Percentiles rank a stretch among this genome's conserved stretches.
These are phyloP conservation scores for Penicillium macrosclerotiorum DNA, from an alignment of 495 filamentous ascomycete species.

Conservation along the genomic window DNA sequence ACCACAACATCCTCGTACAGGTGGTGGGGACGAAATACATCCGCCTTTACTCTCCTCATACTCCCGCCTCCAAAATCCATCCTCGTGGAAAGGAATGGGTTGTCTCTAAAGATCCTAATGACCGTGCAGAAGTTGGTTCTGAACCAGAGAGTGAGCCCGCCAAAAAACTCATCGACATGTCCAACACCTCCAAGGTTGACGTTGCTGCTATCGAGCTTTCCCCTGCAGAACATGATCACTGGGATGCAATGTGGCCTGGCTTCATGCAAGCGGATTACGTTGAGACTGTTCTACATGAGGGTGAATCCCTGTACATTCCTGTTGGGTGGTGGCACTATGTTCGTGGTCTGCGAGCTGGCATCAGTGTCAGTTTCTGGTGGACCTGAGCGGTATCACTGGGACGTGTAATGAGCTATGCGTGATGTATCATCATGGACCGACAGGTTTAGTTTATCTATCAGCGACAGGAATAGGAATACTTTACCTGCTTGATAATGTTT, in stretches of 20 bases:
- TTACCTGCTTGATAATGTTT: no score
- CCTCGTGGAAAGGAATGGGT: constrained; percentile 66
- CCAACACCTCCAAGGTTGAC: constrained; percentile 81
- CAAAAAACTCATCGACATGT: constrained; percentile 71
- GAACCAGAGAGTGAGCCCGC: constrained; percentile 3
- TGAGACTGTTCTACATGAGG: constrained; percentile 75
- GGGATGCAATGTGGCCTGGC: constrained; percentile 53
- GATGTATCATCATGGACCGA: background rate
- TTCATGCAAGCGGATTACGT: constrained; percentile 64
- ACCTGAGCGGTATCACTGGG: constrained; percentile 25
- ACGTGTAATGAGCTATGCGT: background rate
- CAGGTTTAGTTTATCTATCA: no score
- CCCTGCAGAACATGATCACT: constrained; percentile 45
- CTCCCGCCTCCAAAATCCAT: constrained; percentile 55
- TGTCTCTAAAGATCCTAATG: constrained; percentile 15
- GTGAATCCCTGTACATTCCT: constrained; percentile 88
- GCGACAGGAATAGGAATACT: no score
- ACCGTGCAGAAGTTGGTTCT: constrained; percentile 12
- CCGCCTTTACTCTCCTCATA: constrained; percentile 73
- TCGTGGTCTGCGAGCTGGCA: constrained; percentile 75
- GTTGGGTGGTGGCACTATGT: constrained; percentile 99
- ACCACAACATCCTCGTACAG: constrained; percentile 89
- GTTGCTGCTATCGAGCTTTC: constrained; percentile 53
- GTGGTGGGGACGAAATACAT: constrained; percentile 91
- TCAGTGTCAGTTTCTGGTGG: constrained; percentile 99